A percentile compares a stretch with the other conserved stretches of the same genome.
Evolutionary conservation across 2,329 filamentous ascomycete genomes (phyloP).

Genomic region (Zymoseptoria pseudotritici): DNA sequence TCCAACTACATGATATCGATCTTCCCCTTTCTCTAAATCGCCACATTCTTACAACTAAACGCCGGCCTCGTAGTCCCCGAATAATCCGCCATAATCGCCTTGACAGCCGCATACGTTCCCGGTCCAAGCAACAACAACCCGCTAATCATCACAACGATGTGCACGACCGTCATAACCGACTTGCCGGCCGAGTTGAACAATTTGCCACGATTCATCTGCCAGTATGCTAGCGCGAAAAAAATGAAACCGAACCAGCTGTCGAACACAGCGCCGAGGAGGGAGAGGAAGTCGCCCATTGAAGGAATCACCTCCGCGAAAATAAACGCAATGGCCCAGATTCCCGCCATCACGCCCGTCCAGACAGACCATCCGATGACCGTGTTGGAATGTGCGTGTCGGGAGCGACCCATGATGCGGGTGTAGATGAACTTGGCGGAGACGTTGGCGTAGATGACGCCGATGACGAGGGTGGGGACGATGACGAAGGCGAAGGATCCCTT

Average conservation of each 20-base stretch:
- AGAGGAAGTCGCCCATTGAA: constrained; percentile 45
- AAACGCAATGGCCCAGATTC: constrained; percentile 40
- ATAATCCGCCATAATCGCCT: constrained; percentile 48
- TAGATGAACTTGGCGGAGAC: constrained; percentile 44
- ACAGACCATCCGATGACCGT: constrained; percentile 43
- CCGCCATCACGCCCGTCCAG: constrained; percentile 37
- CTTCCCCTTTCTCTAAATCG: constrained; percentile 31
- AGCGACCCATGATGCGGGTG: constrained; percentile 36
- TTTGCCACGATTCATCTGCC: constrained; percentile 36
- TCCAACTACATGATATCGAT: too few relatives aligned
- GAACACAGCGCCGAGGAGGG: constrained; percentile 42
- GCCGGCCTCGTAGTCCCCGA: constrained; percentile 37
- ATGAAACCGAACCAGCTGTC: constrained; percentile 47
- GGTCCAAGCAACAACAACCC: constrained; percentile 46
- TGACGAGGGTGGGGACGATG: constrained; percentile 44
- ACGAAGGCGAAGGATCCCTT: constrained; percentile 46
- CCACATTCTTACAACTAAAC: constrained; percentile 44
- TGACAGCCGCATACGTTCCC: constrained; percentile 45
- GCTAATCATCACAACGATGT: constrained; percentile 38
- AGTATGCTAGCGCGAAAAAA: constrained; percentile 46
- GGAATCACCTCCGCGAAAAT: constrained; percentile 44
- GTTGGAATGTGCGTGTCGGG: constrained; percentile 41
- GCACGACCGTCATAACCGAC: constrained; percentile 38
- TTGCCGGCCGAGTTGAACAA: constrained; percentile 33
- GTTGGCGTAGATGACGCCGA: constrained; percentile 46